Percentiles rank a stretch among this genome's conserved stretches.
Conservation (phyloP, 2,329 filamentous ascomycete species). For the Helotiales sp. region DNA sequence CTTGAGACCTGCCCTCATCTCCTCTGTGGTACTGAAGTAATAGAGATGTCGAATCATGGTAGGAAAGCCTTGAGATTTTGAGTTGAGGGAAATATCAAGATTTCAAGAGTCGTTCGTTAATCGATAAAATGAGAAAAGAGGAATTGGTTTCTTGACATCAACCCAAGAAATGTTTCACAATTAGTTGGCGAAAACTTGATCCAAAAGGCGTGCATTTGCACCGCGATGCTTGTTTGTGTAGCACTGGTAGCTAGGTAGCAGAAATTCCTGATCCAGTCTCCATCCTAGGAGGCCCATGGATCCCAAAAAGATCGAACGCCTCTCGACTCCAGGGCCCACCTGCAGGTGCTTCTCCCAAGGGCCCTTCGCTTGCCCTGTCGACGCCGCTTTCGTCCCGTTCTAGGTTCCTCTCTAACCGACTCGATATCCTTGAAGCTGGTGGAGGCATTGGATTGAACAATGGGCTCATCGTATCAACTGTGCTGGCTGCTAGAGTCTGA, state of each 20-base stretch:
- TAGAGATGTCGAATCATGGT: background rate
- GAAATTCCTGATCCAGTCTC: slow-evolving; percentile 6
- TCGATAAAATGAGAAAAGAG: background rate
- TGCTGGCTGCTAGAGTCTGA: slow-evolving; percentile 32
- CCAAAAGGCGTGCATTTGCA: background rate
- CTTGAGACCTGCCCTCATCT: background rate
- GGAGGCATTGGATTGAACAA: slow-evolving; percentile 24
- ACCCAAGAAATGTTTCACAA: background rate
- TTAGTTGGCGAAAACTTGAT: background rate
- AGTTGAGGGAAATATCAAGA: background rate
- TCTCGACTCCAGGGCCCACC: slow-evolving; percentile 45
- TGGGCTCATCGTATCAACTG: slow-evolving; percentile 29
- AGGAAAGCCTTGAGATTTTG: background rate
- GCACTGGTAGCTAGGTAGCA: background rate
- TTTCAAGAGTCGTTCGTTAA: background rate
- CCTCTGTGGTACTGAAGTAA: background rate
- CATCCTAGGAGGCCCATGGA: slow-evolving; percentile 32
- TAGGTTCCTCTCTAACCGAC: slow-evolving; percentile 6
- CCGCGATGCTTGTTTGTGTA: background rate
- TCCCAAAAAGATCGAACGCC: slow-evolving; percentile 44
- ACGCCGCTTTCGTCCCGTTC: slow-evolving; percentile 9
- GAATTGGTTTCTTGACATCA: background rate
- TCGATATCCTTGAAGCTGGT: slow-evolving; percentile 23
- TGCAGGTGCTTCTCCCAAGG: background rate
- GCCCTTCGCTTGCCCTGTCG: background rate